Evolutionary conservation across 768 basidiomycete species (phyloP), one percentile per base, ranked within the genome.

Genomic region (Trametopsis cervina): DNA sequence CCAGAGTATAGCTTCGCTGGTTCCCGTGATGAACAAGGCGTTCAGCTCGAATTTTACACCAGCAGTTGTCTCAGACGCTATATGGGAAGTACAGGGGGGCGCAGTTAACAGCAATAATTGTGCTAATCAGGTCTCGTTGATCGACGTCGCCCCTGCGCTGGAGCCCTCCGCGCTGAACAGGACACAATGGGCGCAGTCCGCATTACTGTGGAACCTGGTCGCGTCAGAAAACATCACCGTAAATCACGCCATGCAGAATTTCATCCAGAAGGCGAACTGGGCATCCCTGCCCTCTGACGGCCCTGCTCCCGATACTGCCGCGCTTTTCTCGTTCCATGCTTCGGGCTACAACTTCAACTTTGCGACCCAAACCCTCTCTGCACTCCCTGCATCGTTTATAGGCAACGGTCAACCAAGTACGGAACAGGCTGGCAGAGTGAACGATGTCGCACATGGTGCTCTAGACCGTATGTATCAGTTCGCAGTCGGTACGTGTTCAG

Each of bases 291-390:
- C 58, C 15, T 50, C 46, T 18, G 77, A 76, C 60, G 73, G 73
- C 2, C 73, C 77, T 2, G 57, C 67, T 3, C 25, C 56, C n/a
- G 53, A 54, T 20, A 11, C 54, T 10, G 54, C 62, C 6, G 57
- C 63, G 3, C 45, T 58, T 13, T 78, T 78, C 55, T 59, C 70
- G 13, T 71, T 66, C 9, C 66, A 64, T 1, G 62, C 65, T 12
- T 71, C 74, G 23, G 83, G 82, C 5, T 81, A 72, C 54, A 66
- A 54, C 21, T 84, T 76, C 59, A 69, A 85, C 59, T 83, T 83
- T 57, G 80, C 79, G 10, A 61, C 69, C 4, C 81, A 80, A 61
- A 72, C 69, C 21, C 60, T 81, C 20, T 60, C 62, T 3, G 66
- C 69, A 35, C 75, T 72, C 12, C 48, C 63, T 15, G 65, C 71